A percentile compares a stretch with the other conserved stretches of the same genome.
These are phyloP conservation scores for Paecilomyces sp. DNA, from an alignment of 2,329 filamentous ascomycete species.

Conservation along the genomic window DNA sequence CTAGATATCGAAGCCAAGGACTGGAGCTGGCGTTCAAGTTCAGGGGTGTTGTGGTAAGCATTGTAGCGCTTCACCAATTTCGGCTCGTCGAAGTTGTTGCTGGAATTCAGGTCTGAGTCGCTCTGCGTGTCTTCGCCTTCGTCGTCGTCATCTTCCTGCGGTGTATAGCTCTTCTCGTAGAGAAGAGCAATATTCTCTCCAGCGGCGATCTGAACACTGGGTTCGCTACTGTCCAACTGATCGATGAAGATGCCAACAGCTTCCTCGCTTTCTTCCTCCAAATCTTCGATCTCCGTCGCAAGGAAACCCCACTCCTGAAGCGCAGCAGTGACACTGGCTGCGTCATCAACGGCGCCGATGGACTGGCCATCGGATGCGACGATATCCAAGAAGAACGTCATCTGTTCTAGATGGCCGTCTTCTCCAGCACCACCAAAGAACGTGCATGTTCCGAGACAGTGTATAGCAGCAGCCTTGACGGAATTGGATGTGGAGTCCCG, in stretches of 20 bases:
- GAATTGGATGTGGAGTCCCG: conserved; percentile 58
- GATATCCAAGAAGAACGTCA: conserved; percentile 71
- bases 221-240: conserved; percentile 69
- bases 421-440: conserved; percentile 69
- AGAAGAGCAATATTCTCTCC: conserved; percentile 76
- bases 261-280: conserved; percentile 62
- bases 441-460: conserved; percentile 63
- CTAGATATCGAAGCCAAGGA: conserved; percentile 54
- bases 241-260: conserved; percentile 77
- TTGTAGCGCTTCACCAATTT: conserved; percentile 57
- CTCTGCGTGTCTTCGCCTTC: conserved; percentile 34
- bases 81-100: conserved; percentile 27
- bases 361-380: conserved; percentile 70
- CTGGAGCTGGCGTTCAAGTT: conserved; percentile 53
- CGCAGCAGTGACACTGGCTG: conserved; percentile 63
- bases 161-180: conserved; percentile 65
- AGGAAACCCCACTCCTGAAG: conserved; percentile 74
- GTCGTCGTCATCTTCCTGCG: conserved; percentile 52
- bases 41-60: conserved; percentile 57
- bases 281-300: conserved; percentile 68
- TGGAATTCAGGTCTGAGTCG: conserved; percentile 34
- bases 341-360: conserved; percentile 64
- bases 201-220: conserved; percentile 67
- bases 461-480: conserved; percentile 65
- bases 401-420: conserved; percentile 61